Conservation (phyloP, 768 basidiomycete genomes). For the Lactarius trivialis region DNA sequence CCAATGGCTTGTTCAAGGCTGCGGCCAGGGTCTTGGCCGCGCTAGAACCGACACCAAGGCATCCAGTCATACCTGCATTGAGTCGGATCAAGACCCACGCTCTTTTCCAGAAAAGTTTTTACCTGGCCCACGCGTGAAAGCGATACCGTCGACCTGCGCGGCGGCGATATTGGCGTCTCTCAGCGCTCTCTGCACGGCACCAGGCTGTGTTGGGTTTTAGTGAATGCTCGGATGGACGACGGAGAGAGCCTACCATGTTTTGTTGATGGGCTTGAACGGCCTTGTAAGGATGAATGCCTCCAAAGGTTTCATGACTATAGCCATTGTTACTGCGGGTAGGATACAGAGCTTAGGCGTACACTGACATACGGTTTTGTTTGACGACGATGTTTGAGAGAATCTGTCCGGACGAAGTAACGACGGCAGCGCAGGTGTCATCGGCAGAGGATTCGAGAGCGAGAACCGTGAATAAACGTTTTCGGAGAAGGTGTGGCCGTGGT, state of each 20-base stretch:
- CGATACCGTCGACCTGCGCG: constrained; percentile 73
- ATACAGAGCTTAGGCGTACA: background rate
- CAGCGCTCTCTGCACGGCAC: constrained; percentile 63
- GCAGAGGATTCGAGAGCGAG: constrained; percentile 82
- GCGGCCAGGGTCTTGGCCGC: constrained; percentile 85
- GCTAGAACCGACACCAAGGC: constrained; percentile 70
- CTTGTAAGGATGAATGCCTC: constrained; percentile 73
- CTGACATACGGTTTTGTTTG: constrained; percentile 64
- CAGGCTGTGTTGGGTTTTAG: constrained; percentile 44
- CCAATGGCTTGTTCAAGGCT: constrained; percentile 65
- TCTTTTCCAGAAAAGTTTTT: background rate
- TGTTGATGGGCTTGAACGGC: constrained; percentile 75
- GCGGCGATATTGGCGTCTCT: constrained; percentile 52
- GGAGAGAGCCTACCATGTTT: constrained; percentile 50
- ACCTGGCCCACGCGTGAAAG: constrained; percentile 88
- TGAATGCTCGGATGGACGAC: background rate
- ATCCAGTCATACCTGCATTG: constrained; percentile 67
- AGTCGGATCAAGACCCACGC: background rate
- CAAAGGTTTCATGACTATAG: constrained; percentile 48
- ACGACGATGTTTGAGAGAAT: constrained; percentile 83
- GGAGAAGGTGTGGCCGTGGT: background rate
- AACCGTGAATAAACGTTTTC: constrained; percentile 44
- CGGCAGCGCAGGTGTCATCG: constrained; percentile 89
- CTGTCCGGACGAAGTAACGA: constrained; percentile 63
- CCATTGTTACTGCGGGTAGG: background rate